Base-by-base conservation (phyloP, 1,284 basidiomycete genomes). In the Sporisorium sorghi region DNA sequence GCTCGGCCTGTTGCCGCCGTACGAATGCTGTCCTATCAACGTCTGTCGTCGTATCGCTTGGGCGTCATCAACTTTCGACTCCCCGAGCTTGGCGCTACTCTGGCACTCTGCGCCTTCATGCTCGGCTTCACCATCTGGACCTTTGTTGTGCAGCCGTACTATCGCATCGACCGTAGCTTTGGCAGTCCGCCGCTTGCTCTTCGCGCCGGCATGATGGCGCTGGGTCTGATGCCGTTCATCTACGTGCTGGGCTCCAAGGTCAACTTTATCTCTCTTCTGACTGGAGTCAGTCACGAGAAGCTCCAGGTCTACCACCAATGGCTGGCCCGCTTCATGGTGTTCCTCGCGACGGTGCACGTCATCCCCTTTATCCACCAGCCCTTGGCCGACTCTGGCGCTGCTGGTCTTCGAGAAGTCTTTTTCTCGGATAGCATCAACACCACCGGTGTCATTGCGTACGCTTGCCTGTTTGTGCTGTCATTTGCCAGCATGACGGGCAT, bases 221-320 rank as follows among this genome's bases (percentile, higher is more conserved):
- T 71, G 11, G 82, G 76, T 5, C 52, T 81, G n/a, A 64, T 81
- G 51, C 82, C 82, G 1, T 82, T 82, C 64, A 64, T 81, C 47
- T 79, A 77, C 40, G 60, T 64, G 8, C 58, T 77, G 4, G 74
- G 68, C 0, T 59, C 68, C 26, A 83, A 83, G 58, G 66, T 82
- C 58, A 84, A 83, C 54, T 75, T 78, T 30, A 73, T 84, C 24
- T 70, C 78, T 10, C 35, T 78, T 5, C 52, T 83, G 9, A 78
- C 81, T 0, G 82, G 79, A 11, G 54, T 77, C 17, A 72, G 73
- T 15, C 78, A 82, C 26, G 79, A 81, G 54, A 62, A 66, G 11
- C 65, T 83, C 15, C 77, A 82, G 49, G 58, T 83, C 12, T 84
- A 79, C 50, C 83, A 84, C 50, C 80, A 81, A 50, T 82, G 75